Evolutionary conservation across 2,329 filamentous ascomycete genomes (phyloP), one percentile per base, ranked within the genome.

Genomic region (Didymella pomorum): DNA sequence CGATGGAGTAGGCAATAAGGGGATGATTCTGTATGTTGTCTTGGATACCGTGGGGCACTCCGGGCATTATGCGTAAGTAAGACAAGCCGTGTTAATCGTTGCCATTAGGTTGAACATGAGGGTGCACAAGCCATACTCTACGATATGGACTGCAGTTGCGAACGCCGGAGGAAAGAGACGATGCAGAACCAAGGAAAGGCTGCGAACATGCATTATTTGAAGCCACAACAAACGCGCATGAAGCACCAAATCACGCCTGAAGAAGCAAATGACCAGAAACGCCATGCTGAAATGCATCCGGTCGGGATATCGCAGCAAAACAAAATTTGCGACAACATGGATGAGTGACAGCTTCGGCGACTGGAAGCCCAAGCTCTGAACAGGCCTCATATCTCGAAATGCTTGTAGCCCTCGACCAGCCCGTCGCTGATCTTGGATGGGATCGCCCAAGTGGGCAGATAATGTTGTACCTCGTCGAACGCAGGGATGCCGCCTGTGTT

Each of bases 401-500:
- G 79, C 80, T 90, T 93, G 71, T 83, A 88, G 21, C 91, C 93
- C 74, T 96, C 91, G 28, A 96, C 90, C 67, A 97, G 78, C 0
- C 92, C 93, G 78, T 93, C 89, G 25, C 82, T 82, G 62, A 86
- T 79, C 79, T 97, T 97, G 4, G 87, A 88, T 26, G 93, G 81
- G 10, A 89, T 88, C 7, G 87, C 87, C 95, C 95, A 99, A 4
- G 82, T 80, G 0, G 95, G 95, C 66, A 88, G 83, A 77, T 88
- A 97, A 73, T 88, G 84, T 66, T 85, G 80, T 47, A 91, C 82
- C 78, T 98, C 93, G 67, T 95, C 90, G 50, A 94, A 84, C 0
- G 93, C 93, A 0, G 94, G 93, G 46, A 98, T 93, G 1, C 83
- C 82, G 3, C 86, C 89, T 33, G 80, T 79, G 70, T 97, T 97